Base-by-base conservation (phyloP, 495 filamentous ascomycete genomes). In the Daldinia decipiens region DNA sequence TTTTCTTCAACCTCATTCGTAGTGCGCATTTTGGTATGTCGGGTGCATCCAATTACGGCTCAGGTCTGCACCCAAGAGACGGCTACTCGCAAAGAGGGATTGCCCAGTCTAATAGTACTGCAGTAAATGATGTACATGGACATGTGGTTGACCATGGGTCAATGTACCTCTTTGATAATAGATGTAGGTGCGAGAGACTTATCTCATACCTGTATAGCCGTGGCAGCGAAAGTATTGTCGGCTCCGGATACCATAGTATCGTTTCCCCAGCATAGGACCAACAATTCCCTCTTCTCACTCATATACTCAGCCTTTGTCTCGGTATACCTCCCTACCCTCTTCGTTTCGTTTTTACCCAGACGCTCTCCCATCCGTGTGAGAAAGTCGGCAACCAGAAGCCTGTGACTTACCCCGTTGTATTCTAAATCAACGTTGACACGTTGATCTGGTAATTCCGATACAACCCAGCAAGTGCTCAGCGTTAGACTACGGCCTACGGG, bases 1-100 rank as follows among this genome's bases (percentile, higher is more conserved):
- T 73, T 68, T 61, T 64, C 68, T 65, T 68, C 68, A 53, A 69
- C 74, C 62, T 73, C 67, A 71, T 74, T 73, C 62, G 64, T 62
- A 69, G 53, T 29, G 31, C n/a, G 34, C 29, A 43, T 34, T 62
- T 50, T 72, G 65, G 17, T 38, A 53, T 70, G 61, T 47, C 38
- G 27, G 34, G 39, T 36, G 24, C 59, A 38, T 59, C 67, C 71
- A 74, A 70, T 74, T 54, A 13, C 38, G 36, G 67, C 50, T 40
- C 59, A 63, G 67, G 58, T 34, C 54, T 60, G 62, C 62, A 67
- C 31, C 53, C 71, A 67, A 74, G 58, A 64, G 67, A 63, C 47
- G 40, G 67, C 61, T 67, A 45, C 40, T 21, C 59, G 61, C 52
- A 58, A 68, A 51, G 32, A 53, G 54, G 39, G 53, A 52, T 40